Percentiles rank a stretch among this genome's conserved stretches.
These are phyloP conservation scores for Fistulifera pelliculosa DNA, from an alignment of 108 stramenopile genomes.

Conservation along the genomic window DNA sequence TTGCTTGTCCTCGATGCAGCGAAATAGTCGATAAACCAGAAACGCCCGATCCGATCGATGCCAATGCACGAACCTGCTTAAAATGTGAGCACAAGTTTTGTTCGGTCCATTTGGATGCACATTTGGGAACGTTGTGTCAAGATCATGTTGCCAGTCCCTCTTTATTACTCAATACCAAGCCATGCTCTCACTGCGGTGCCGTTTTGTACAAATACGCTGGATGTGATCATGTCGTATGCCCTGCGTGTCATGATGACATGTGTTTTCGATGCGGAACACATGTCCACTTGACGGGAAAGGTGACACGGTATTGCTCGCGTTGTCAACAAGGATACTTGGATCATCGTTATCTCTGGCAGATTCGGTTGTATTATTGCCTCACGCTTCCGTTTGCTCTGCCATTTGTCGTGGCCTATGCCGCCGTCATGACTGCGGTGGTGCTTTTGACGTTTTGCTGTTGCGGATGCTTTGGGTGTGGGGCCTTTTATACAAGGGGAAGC, in stretches of 20 bases:
- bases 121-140: not conserved
- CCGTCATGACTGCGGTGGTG: slow-evolving; percentile 11
- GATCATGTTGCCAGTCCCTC: not conserved
- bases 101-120: not conserved
- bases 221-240: slow-evolving; percentile 44
- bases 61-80: too few species aligned
- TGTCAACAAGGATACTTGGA: slow-evolving; percentile 32
- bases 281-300: slow-evolving; percentile 16
- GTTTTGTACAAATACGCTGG: slow-evolving; percentile 25
- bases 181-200: slow-evolving; percentile 30
- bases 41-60: too few species aligned
- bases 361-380: slow-evolving; percentile 13
- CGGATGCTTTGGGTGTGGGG: slow-evolving; percentile 22
- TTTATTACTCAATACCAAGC: slow-evolving; percentile 13
- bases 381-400: slow-evolving; percentile 25
- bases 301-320: slow-evolving; percentile 21
- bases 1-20: too few species aligned
- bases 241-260: slow-evolving; percentile 26
- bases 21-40: too few species aligned
- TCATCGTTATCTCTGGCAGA: slow-evolving; percentile 19
- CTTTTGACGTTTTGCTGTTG: slow-evolving; percentile 19
- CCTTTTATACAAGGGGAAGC: slow-evolving; percentile 3
- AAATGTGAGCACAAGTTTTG: not conserved
- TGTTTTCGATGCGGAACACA: slow-evolving; percentile 39
- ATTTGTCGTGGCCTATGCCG: slow-evolving; percentile 13